Evolutionary conservation across 495 filamentous ascomycete species (phyloP).

Genomic region (Neohortaea acidophila): DNA sequence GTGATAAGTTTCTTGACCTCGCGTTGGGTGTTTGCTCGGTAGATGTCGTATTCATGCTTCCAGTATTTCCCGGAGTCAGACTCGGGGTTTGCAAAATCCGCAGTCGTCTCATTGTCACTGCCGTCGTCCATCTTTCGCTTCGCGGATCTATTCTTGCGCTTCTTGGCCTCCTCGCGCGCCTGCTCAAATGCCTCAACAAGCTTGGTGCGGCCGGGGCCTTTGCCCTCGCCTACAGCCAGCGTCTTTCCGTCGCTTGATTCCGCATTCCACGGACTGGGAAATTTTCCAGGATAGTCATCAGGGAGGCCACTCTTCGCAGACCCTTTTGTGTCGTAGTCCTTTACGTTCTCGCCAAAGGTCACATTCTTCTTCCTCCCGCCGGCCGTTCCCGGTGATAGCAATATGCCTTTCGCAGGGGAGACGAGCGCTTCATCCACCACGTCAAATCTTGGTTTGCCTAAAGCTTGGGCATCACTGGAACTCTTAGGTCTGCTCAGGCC

Average conservation of each 20-base stretch:
- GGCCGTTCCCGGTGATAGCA: constrained; percentile 77
- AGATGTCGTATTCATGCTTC: constrained; percentile 77
- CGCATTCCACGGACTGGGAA: constrained; percentile 47
- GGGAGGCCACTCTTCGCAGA: constrained; percentile 34
- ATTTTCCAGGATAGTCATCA: constrained; percentile 41
- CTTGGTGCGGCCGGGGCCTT: constrained; percentile 29
- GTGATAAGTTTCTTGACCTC: constrained; percentile 43
- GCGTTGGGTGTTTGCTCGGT: constrained; percentile 58
- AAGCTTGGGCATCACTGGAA: constrained; percentile 10
- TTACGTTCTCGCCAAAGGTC: constrained; percentile 59
- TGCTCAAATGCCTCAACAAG: constrained; percentile 36
- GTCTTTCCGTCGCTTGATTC: constrained; percentile 1
- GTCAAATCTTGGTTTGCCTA: neutral
- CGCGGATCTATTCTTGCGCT: constrained; percentile 18
- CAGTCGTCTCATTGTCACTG: constrained; percentile 35
- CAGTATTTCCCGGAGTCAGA: constrained; percentile 84
- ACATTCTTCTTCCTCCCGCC: constrained; percentile 73
- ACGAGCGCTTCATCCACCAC: constrained; percentile 22
- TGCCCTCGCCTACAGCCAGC: neutral
- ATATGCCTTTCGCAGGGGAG: constrained; percentile 65
- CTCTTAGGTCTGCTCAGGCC: constrained; percentile 7
- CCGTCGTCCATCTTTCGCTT: neutral
- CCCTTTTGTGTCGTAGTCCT: constrained; percentile 41
- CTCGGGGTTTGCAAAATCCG: constrained; percentile 64
- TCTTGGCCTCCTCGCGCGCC: constrained; percentile 25